Percentiles rank a stretch among this genome's conserved stretches.
phyloP scores from a whole-genome alignment of 805 yeast species.

The Torulaspora maleeae region DNA sequence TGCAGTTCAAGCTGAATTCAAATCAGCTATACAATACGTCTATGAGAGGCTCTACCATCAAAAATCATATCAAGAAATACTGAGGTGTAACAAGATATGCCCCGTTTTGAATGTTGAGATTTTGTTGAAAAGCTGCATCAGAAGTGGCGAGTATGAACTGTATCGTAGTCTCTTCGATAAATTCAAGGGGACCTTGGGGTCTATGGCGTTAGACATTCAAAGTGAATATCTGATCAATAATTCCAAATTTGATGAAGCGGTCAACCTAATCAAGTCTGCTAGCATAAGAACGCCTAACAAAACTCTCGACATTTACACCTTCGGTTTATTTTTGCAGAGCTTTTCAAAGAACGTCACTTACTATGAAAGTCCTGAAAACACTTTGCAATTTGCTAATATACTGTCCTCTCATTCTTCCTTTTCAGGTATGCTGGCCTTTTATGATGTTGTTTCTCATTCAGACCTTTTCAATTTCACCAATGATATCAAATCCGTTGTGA shows the following conservation, averaged over 20 bases:
- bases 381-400: conserved; percentile 29
- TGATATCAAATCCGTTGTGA: conserved; percentile 8
- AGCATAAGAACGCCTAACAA: conserved; percentile 17
- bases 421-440: conserved; percentile 16
- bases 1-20: conserved; percentile 29
- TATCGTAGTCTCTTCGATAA: conserved; percentile 19
- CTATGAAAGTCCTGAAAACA: conserved; percentile 21
- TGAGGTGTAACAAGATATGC: conserved; percentile 23
- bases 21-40: conserved; percentile 20
- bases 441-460: conserved; percentile 18
- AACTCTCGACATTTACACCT: conserved; percentile 22
- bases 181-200: conserved; percentile 16
- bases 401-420: conserved; percentile 23
- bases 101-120: conserved; percentile 27
- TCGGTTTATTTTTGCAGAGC: conserved; percentile 26
- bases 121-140: conserved; percentile 26
- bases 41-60: conserved; percentile 21
- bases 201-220: conserved; percentile 17
- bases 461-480: conserved; percentile 8
- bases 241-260: conserved; percentile 22
- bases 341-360: conserved; percentile 13
- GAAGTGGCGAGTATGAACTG: conserved; percentile 22
- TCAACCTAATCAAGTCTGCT: conserved; percentile 15
- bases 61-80: conserved; percentile 18
- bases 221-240: conserved; percentile 25